These are phyloP conservation scores for Trametes villosa DNA, from an alignment of 768 basidiomycete genomes.

Conservation along the genomic window DNA sequence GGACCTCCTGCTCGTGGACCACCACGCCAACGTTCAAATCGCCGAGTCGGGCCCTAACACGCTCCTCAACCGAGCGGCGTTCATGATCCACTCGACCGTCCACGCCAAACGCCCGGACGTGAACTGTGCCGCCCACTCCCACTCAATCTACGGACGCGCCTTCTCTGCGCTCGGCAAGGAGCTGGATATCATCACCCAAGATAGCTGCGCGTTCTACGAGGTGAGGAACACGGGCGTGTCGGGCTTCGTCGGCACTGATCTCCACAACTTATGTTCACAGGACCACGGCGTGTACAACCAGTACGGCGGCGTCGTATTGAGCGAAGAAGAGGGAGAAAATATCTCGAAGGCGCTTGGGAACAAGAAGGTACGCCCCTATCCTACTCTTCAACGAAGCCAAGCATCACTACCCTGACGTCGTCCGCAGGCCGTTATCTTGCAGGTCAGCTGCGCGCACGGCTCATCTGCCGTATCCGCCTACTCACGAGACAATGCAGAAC, in stretches of 20 bases:
- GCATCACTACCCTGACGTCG: not conserved
- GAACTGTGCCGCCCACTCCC: conserved; percentile 41
- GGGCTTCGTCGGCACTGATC: not conserved
- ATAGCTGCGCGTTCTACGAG: conserved; percentile 40
- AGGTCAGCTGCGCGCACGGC: conserved; percentile 12
- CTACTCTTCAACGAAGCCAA: not conserved
- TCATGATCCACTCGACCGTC: conserved; percentile 42
- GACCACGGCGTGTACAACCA: conserved; percentile 37
- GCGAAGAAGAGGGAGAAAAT: conserved; percentile 36
- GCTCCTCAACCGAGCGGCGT: conserved; percentile 43
- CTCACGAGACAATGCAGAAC: conserved; percentile 24
- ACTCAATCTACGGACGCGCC: conserved; percentile 42
- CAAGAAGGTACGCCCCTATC: conserved; percentile 28
- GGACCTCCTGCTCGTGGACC: conserved; percentile 52
- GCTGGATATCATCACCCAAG: conserved; percentile 40
- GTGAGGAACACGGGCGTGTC: conserved; percentile 8
- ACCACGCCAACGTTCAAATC: conserved; percentile 37
- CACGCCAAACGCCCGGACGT: conserved; percentile 43
- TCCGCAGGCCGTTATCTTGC: conserved; percentile 29
- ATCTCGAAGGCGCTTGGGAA: conserved; percentile 37
- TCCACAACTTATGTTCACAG: conserved; percentile 9
- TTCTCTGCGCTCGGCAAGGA: conserved; percentile 40
- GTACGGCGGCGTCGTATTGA: conserved; percentile 42
- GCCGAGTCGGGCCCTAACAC: conserved; percentile 38
- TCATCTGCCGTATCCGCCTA: not conserved